Percentiles rank a stretch among this genome's conserved stretches.
Conservation (phyloP, 176 grass and related monocot genomes). For the Luzula sylvatica region DNA sequence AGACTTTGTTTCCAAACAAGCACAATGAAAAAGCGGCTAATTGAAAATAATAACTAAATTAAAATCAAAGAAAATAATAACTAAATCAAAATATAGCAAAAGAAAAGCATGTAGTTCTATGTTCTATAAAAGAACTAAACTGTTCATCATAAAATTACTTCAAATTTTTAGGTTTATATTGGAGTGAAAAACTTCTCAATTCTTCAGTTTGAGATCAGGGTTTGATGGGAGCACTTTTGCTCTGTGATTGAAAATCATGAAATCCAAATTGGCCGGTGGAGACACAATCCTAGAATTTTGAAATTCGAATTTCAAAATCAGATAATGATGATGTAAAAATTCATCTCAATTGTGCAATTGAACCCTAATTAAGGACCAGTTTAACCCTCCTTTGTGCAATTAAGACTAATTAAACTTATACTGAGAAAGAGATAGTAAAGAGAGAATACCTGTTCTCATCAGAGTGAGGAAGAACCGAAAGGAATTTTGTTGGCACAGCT, state of each 20-base stretch:
- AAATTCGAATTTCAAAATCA: background rate
- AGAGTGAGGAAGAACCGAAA: constrained; percentile 65
- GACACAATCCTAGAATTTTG: constrained; percentile 57
- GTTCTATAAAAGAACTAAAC: constrained; percentile 4
- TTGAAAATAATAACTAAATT: background rate
- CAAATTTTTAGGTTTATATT: background rate
- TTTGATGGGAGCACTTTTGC: constrained; percentile 47
- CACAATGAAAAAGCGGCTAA: background rate
- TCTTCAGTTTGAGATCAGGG: constrained; percentile 59
- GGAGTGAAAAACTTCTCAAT: constrained; percentile 11
- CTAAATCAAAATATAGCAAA: constrained; percentile 3
- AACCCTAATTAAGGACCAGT: too few relatives aligned
- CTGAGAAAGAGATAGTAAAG: background rate
- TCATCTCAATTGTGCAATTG: too few relatives aligned
- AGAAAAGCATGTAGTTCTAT: background rate
- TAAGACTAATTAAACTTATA: too few relatives aligned
- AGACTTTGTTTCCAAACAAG: background rate
- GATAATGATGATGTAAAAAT: background rate
- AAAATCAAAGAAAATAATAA: background rate
- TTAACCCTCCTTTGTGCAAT: too few relatives aligned
- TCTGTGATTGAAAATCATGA: constrained; percentile 96
- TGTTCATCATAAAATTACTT: background rate
- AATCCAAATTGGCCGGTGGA: constrained; percentile 74
- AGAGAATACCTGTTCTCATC: constrained; percentile 75
- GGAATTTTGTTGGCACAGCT: constrained; percentile 55